A percentile compares a stretch with the other conserved stretches of the same genome.
These are phyloP conservation scores for Rhodosorus marinus DNA, from an alignment of 23 red algal genomes.

Conservation along the genomic window DNA sequence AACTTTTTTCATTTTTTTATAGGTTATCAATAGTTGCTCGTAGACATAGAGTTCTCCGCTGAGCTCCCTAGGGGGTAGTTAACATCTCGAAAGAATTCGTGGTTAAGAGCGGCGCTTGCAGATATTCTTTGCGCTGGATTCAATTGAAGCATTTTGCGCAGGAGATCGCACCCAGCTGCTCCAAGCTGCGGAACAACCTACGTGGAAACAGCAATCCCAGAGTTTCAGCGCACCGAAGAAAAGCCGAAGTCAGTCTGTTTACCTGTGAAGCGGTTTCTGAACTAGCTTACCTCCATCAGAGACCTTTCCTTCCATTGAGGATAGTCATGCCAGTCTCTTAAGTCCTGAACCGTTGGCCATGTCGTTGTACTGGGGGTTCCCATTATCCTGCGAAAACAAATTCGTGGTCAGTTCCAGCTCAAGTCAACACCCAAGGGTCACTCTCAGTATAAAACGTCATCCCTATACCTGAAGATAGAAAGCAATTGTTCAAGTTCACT, in stretches of 20 bases:
- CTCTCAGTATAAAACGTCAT: not conserved
- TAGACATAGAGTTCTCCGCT: too few relatives aligned
- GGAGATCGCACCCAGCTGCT: slow-evolving; percentile 29
- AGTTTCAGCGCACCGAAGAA: not conserved
- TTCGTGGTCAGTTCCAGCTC: not conserved
- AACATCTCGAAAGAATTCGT: slow-evolving; percentile 84
- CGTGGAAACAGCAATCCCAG: too few relatives aligned
- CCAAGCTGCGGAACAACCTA: slow-evolving; percentile 31
- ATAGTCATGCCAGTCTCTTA: slow-evolving; percentile 79
- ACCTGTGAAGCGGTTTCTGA: too few relatives aligned
- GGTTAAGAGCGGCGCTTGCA: slow-evolving; percentile 52
- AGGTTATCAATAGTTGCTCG: too few relatives aligned
- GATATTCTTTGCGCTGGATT: slow-evolving; percentile 48
- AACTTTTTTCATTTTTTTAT: too few relatives aligned
- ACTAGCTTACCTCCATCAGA: too few relatives aligned
- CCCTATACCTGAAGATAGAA: slow-evolving; percentile 75
- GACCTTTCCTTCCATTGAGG: slow-evolving; percentile 71
- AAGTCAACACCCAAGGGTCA: not conserved
- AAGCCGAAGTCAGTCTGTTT: too few relatives aligned
- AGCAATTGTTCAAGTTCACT: slow-evolving; percentile 87
- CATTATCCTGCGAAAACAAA: too few relatives aligned
- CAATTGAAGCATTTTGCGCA: slow-evolving; percentile 50
- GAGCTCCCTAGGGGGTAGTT: too few relatives aligned
- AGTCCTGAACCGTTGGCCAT: slow-evolving; percentile 39
- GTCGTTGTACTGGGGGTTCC: slow-evolving; percentile 56